Evolutionary conservation across 495 filamentous ascomycete species (phyloP), one percentile per base, ranked within the genome.

Genomic region (Halenospora varia): DNA sequence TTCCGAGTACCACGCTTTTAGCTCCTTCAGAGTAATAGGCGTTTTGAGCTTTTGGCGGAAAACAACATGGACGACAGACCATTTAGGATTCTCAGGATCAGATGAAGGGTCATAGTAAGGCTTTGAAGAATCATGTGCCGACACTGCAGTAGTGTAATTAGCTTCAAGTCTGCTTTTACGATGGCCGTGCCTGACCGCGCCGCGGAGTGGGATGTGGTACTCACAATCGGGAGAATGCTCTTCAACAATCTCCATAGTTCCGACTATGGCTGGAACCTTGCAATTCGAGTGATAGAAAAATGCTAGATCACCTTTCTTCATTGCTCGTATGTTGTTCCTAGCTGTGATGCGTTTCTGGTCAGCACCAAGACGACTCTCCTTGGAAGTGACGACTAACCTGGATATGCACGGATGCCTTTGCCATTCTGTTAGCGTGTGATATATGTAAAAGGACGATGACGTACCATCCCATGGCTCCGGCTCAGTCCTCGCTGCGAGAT

Each of bases 211-310:
- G n/a, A n/a, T n/a, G n/a, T n/a, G n/a, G n/a, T n/a, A 71, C 79
- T 67, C 77, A 90, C 89, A 75, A 65, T 98, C 94, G 6, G 83
- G 75, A 1, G 86, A 83, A 62, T 90, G 85, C 70, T 95, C 90
- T 59, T 82, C 72, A 2, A 95, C 90, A 66, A 98, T 87, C 70
- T 96, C 88, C 89, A 97, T 95, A 8, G 87, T 82, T n/a, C 94
- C 94, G 3, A 86, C 92, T 50, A 98, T 88, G 2, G 90, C 93
- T 0, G 94, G 92, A 25, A 84, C 79, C 71, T 94, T 96, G 74
- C 88, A 92, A 66, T 92, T 95, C n/a, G 88, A 93, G 73, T 96
- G 93, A 68, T 98, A 98, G 75, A 98, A 97, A 74, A 98, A 96
- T 35, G 91, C 92, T 44, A 88, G 75, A 60, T 98, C 94, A 41